A percentile compares a stretch with the other conserved stretches of the same genome.
phyloP scores from a whole-genome alignment of 2,329 filamentous ascomycete genomes.

The Amauroascus verrucosus region DNA sequence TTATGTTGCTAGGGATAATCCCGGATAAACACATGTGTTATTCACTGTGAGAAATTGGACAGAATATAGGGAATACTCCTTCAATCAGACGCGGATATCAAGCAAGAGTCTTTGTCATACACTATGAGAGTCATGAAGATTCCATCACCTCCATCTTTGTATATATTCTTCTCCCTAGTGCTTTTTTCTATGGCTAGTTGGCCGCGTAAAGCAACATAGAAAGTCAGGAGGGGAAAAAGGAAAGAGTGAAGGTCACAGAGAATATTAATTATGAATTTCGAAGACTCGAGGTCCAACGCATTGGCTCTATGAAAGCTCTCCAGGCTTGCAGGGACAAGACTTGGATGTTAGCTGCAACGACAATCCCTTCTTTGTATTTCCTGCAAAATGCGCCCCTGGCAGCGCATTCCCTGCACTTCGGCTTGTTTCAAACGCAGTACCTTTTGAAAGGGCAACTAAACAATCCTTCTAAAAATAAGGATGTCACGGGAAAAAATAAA shows the following conservation, averaged over 20 bases:
- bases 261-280: neutral
- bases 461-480: neutral
- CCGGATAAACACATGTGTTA: neutral
- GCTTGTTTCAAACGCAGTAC: neutral
- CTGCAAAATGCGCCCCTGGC: conserved; percentile 2
- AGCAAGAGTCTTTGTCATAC: neutral
- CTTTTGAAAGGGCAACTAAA: neutral
- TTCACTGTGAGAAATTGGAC: neutral
- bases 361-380: conserved; percentile 2
- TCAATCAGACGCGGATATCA: neutral
- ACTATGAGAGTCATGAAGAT: neutral
- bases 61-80: neutral
- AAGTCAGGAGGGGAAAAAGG: neutral
- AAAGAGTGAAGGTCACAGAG: neutral
- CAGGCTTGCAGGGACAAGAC: neutral
- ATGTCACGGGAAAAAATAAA: neutral
- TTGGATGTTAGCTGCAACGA: neutral
- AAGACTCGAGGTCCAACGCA: neutral
- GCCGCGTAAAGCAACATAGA: neutral
- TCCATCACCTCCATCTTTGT: neutral
- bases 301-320: neutral
- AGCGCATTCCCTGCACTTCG: neutral
- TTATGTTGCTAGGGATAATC: neutral
- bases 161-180: neutral
- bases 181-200: neutral